Evolutionary conservation across 495 filamentous ascomycete species (phyloP).

Genomic region (Penicillium argentinense): DNA sequence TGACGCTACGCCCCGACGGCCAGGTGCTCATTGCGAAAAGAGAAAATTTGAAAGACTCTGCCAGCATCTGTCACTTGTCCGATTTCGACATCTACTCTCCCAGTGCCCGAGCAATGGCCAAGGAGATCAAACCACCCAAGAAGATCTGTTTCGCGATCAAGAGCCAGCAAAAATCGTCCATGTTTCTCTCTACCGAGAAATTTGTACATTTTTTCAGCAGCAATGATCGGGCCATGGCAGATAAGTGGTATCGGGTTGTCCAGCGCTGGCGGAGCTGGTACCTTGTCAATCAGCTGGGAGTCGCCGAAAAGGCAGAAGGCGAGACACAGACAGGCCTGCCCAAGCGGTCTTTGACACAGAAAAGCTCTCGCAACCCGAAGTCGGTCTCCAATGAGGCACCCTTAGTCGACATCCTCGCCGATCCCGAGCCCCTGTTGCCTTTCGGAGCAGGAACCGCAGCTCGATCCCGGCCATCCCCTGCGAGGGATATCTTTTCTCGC

Average conservation of each 20-base stretch:
- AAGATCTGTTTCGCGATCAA: constrained; percentile 85
- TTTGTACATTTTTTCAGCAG: constrained; percentile 91
- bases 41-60: constrained; percentile 50
- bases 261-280: constrained; percentile 91
- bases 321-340: constrained; percentile 10
- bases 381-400: constrained; percentile 1
- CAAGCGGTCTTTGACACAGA: constrained; percentile 22
- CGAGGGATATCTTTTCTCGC: constrained; percentile 31
- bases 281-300: constrained; percentile 63
- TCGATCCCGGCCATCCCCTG: constrained; percentile 11
- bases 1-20: constrained; percentile 72
- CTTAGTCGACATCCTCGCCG: constrained; percentile 3
- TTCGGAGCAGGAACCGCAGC: too few relatives aligned
- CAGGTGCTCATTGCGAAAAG: constrained; percentile 78
- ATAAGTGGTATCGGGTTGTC: constrained; percentile 65
- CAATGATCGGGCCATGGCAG: constrained; percentile 64
- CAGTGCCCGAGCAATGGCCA: constrained; percentile 60
- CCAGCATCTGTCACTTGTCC: constrained; percentile 79
- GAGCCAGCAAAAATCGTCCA: constrained; percentile 84
- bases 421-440: constrained; percentile 44
- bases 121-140: constrained; percentile 70
- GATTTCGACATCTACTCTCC: constrained; percentile 92
- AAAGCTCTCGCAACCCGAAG: constrained; percentile 34
- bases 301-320: constrained; percentile 39
- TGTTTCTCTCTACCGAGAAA: constrained; percentile 79